These are phyloP conservation scores for Adenanthera pavonina DNA, from an alignment of 306 rosid genomes.

Conservation along the genomic window DNA sequence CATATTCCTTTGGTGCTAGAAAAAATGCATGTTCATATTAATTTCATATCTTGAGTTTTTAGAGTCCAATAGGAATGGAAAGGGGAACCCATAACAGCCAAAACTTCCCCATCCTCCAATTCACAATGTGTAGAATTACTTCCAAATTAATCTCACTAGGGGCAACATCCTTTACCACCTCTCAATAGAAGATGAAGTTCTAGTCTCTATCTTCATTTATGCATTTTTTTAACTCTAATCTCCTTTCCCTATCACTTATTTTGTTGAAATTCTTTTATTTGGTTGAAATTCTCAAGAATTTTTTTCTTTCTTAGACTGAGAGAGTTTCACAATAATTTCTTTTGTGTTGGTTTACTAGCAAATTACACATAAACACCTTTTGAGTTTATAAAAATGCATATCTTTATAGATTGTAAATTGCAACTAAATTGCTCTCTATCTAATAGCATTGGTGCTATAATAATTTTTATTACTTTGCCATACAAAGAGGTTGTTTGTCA, in stretches of 20 bases:
- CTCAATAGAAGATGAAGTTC: constrained; percentile 7
- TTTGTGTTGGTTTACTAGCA: background rate
- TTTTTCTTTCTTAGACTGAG: background rate
- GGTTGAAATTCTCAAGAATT: background rate
- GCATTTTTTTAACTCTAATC: background rate
- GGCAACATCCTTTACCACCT: constrained; percentile 39
- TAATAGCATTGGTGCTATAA: background rate
- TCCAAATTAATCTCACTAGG: constrained; percentile 42
- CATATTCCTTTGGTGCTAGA: too few relatives aligned
- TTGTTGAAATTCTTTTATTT: background rate
- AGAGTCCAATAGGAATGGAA: background rate
- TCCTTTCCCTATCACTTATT: background rate
- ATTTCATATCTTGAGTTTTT: background rate
- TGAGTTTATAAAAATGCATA: background rate
- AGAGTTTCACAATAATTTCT: background rate
- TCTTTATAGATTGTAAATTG: background rate
- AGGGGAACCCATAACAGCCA: background rate
- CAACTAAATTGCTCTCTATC: background rate
- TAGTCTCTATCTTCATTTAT: background rate
- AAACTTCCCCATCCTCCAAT: background rate
- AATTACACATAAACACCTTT: background rate
- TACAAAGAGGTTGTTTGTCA: background rate
- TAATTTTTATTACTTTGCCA: background rate
- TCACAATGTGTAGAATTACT: constrained; percentile 47
- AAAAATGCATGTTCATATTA: too few relatives aligned